phyloP scores from a whole-genome alignment of 805 yeast genomes.

The Candida parachauliodes region DNA sequence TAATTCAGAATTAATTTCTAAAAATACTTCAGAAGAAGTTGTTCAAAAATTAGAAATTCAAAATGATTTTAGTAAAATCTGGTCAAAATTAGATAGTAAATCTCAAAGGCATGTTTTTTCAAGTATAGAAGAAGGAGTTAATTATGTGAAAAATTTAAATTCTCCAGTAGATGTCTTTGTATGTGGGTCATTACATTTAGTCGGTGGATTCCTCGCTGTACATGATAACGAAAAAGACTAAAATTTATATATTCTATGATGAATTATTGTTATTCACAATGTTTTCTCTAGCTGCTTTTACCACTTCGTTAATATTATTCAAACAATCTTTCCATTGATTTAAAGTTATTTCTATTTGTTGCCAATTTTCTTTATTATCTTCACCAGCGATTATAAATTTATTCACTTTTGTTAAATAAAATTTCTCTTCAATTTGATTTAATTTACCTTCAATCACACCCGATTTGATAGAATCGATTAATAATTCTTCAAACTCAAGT shows the following conservation, averaged over 20 bases:
- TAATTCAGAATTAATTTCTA: conserved; percentile 77
- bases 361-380: conserved; percentile 31
- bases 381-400: conserved; percentile 39
- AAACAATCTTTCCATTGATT: conserved; percentile 38
- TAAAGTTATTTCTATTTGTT: conserved; percentile 31
- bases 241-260: neutral
- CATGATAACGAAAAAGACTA: conserved; percentile 44
- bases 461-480: conserved; percentile 41
- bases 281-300: conserved; percentile 40
- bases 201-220: conserved; percentile 90
- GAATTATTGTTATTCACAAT: conserved; percentile 23
- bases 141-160: conserved; percentile 38
- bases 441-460: conserved; percentile 44
- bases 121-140: conserved; percentile 73
- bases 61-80: conserved; percentile 62
- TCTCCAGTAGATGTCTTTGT: conserved; percentile 67
- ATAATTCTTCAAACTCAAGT: conserved; percentile 35
- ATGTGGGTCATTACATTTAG: conserved; percentile 89
- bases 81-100: conserved; percentile 53
- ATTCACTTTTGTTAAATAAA: conserved; percentile 38
- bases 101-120: conserved; percentile 47
- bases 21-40: conserved; percentile 74
- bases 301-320: conserved; percentile 39
- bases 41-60: conserved; percentile 84
- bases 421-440: conserved; percentile 39